Evolutionary conservation across 495 filamentous ascomycete genomes (phyloP).

Genomic region (Hypoxylon trugodes): DNA sequence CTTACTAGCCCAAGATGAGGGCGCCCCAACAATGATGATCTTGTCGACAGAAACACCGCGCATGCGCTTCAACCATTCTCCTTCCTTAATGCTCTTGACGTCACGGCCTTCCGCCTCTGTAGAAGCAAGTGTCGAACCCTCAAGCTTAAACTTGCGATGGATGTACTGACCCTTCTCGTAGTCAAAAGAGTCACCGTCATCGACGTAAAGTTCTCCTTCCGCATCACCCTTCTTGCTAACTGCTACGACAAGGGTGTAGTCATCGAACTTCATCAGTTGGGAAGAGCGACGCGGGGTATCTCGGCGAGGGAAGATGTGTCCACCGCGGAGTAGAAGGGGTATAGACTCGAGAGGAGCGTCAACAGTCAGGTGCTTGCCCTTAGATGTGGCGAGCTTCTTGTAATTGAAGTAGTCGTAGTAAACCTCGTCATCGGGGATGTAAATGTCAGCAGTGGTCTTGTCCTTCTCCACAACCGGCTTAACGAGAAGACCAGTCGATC

Average conservation of each 20-base stretch:
- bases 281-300: constrained; percentile 85
- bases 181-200: constrained; percentile 93
- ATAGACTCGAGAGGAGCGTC: constrained; percentile 83
- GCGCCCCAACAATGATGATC: constrained; percentile 82
- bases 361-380: constrained; percentile 71
- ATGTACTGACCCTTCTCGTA: constrained; percentile 86
- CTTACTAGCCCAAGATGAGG: constrained; percentile 73
- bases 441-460: constrained; percentile 76
- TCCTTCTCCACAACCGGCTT: constrained; percentile 86
- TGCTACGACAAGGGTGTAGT: constrained; percentile 87
- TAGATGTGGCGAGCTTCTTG: constrained; percentile 70
- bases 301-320: constrained; percentile 89
- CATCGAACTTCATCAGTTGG: constrained; percentile 90
- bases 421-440: constrained; percentile 82
- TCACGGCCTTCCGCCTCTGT: constrained; percentile 61
- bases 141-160: constrained; percentile 75
- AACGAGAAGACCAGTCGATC: constrained; percentile 81
- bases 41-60: constrained; percentile 79
- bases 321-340: constrained; percentile 88
- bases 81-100: constrained; percentile 67
- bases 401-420: constrained; percentile 97
- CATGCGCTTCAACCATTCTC: constrained; percentile 79
- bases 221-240: constrained; percentile 76
- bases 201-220: constrained; percentile 84
- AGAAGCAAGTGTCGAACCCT: constrained; percentile 62